Evolutionary conservation across 768 basidiomycete species (phyloP).

Genomic region (Pisolithus sp.): DNA sequence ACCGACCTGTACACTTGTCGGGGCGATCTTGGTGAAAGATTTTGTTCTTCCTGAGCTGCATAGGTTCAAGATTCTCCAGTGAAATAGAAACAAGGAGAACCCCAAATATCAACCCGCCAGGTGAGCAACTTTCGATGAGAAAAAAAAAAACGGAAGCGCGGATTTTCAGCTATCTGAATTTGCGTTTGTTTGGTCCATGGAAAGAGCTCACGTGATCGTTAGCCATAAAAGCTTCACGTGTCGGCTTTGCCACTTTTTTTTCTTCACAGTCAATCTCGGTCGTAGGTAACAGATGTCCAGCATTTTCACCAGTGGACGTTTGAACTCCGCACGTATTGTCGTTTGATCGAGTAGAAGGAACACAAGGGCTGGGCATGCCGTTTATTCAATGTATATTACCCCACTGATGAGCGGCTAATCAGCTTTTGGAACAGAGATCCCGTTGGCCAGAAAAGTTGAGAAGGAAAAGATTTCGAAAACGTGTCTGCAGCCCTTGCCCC

Average conservation of each 20-base stretch:
- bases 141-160: background rate
- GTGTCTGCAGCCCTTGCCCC: too few species aligned
- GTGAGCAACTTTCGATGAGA: constrained; percentile 61
- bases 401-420: constrained; percentile 63
- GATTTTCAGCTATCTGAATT: background rate
- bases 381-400: constrained; percentile 34
- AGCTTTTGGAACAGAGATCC: constrained; percentile 46
- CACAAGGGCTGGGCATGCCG: constrained; percentile 68
- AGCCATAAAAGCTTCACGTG: constrained; percentile 22
- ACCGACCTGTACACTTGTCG: constrained; percentile 37
- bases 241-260: background rate
- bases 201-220: constrained; percentile 41
- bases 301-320: constrained; percentile 12
- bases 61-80: constrained; percentile 52
- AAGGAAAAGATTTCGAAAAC: background rate
- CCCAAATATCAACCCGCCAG: constrained; percentile 72
- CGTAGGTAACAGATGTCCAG: constrained; percentile 28
- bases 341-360: constrained; percentile 44
- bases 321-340: constrained; percentile 14
- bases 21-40: constrained; percentile 65
- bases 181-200: constrained; percentile 29
- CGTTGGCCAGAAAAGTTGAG: background rate
- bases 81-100: constrained; percentile 28
- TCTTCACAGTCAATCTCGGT: constrained; percentile 39
- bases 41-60: constrained; percentile 48